A percentile compares a stretch with the other conserved stretches of the same genome.
Evolutionary conservation across 75 land plant genomes (phyloP).

Genomic region (Azolla pinnata): DNA sequence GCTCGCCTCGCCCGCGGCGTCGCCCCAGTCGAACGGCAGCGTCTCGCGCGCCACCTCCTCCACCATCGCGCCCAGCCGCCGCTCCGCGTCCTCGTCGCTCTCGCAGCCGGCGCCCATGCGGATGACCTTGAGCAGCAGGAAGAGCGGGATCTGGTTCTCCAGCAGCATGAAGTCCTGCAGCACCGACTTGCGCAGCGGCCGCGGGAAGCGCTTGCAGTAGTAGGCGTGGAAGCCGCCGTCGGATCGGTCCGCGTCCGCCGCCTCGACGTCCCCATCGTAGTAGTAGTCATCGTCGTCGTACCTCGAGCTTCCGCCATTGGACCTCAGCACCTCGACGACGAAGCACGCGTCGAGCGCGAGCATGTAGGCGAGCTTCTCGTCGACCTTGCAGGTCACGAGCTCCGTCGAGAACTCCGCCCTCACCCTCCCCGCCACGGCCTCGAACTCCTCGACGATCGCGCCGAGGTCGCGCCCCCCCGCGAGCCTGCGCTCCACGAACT

Average conservation of each 20-base stretch:
- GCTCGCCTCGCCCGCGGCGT: not conserved
- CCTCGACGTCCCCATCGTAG: too few relatives aligned
- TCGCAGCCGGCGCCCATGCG: constrained; percentile 12
- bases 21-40: not conserved
- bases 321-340: constrained; percentile 41
- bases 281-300: too few relatives aligned
- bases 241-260: too few relatives aligned
- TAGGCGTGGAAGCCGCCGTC: not conserved
- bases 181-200: constrained; percentile 27
- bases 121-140: constrained; percentile 36
- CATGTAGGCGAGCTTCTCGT: constrained; percentile 45
- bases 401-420: constrained; percentile 21
- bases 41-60: constrained; percentile 3
- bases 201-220: constrained; percentile 5
- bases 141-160: constrained; percentile 57
- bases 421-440: constrained; percentile 3
- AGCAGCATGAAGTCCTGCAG: constrained; percentile 54
- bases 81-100: constrained; percentile 16
- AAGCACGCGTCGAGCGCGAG: constrained; percentile 50
- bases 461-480: not conserved
- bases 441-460: constrained; percentile 12
- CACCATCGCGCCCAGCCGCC: constrained; percentile 27
- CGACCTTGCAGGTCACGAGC: constrained; percentile 13
- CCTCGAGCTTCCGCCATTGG: constrained; percentile 9
- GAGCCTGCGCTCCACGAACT: not conserved